Evolutionary conservation across 768 basidiomycete species (phyloP).

Genomic region (Amanita pseudoporphyria): DNA sequence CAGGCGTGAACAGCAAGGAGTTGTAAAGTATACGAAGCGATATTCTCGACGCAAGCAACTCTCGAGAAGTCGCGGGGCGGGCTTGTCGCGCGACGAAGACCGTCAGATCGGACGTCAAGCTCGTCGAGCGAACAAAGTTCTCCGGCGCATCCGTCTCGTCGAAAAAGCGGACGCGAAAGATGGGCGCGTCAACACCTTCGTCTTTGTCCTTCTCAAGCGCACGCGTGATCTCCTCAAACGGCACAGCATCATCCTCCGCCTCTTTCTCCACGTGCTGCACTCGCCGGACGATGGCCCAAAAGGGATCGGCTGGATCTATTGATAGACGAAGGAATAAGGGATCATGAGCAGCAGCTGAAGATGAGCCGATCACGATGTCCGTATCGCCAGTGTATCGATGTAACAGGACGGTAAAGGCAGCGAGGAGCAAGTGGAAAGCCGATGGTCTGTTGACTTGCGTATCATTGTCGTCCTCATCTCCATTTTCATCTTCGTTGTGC

Average conservation of each 20-base stretch:
- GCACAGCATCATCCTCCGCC: constrained; percentile 71
- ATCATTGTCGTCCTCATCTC: constrained; percentile 38
- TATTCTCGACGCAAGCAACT: constrained; percentile 63
- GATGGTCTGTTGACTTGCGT: constrained; percentile 45
- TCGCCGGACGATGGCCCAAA: constrained; percentile 79
- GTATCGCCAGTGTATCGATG: constrained; percentile 96
- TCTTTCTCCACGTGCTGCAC: constrained; percentile 79
- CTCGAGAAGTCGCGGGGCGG: constrained; percentile 56
- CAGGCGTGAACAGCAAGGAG: constrained; percentile 80
- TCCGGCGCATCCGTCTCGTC: constrained; percentile 78
- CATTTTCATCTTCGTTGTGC: constrained; percentile 47
- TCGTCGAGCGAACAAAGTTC: constrained; percentile 70
- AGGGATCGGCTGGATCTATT: constrained; percentile 78
- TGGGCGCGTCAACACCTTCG: constrained; percentile 48
- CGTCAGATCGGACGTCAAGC: constrained; percentile 86
- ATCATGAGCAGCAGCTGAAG: constrained; percentile 62
- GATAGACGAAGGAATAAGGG: constrained; percentile 80
- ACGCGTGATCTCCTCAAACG: constrained; percentile 68
- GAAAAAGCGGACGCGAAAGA: constrained; percentile 96
- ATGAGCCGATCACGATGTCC: constrained; percentile 86
- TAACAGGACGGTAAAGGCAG: constrained; percentile 86
- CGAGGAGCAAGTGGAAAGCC: constrained; percentile 83
- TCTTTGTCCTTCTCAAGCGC: constrained; percentile 61
- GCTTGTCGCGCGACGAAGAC: constrained; percentile 78
- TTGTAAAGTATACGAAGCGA: constrained; percentile 87